These are phyloP conservation scores for Nasturtium officinale DNA, from an alignment of 345 rosid genomes.

Conservation along the genomic window DNA sequence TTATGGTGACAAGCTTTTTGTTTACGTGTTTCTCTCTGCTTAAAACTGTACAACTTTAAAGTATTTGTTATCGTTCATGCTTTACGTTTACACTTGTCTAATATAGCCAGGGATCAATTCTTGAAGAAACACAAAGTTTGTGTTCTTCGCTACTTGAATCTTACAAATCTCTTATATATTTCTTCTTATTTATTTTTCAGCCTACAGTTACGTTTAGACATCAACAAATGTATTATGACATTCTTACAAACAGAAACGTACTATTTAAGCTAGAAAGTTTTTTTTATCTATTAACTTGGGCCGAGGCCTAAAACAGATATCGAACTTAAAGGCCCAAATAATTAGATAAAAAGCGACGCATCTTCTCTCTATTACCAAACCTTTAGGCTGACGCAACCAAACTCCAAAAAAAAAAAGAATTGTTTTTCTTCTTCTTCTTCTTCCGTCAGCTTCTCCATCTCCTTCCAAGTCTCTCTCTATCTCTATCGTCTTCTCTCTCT, in stretches of 20 bases:
- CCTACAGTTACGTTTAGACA: neutral
- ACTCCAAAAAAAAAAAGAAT: conserved; percentile 19
- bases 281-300: neutral
- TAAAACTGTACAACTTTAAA: neutral
- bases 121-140: neutral
- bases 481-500: neutral
- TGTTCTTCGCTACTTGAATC: neutral
- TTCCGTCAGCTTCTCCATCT: conserved; percentile 35
- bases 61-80: neutral
- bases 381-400: conserved; percentile 46
- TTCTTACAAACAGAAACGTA: too few species aligned
- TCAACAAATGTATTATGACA: too few species aligned
- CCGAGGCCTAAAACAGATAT: neutral
- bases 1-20: conserved; percentile 5
- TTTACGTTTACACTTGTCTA: neutral
- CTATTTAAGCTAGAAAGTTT: too few species aligned
- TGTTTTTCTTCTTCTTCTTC: conserved; percentile 5
- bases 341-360: conserved; percentile 35
- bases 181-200: neutral
- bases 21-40: conserved; percentile 6
- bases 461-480: conserved; percentile 4
- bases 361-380: conserved; percentile 33
- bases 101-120: neutral
- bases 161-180: neutral
- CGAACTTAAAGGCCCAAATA: neutral